Base-by-base conservation (phyloP, 345 rosid genomes). In the Boechera divaricarpa region DNA sequence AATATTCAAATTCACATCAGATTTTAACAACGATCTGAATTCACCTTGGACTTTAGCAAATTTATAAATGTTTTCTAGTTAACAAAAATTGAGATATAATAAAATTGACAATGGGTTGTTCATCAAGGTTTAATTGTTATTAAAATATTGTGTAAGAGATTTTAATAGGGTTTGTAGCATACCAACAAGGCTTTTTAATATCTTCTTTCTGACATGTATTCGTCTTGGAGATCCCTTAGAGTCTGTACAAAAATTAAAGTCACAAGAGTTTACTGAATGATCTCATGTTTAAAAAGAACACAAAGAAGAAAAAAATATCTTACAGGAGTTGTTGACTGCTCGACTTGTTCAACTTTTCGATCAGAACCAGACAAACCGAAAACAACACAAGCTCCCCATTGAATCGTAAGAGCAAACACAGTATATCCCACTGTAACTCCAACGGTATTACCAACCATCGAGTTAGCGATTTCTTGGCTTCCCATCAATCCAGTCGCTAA, bases 381-480 rank as follows among this genome's bases (percentile, higher is more conserved):
- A 36, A 77, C 41, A 70, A 77, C 66, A 77, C 81, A 77, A 71
- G 77, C 67, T 64, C 81, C 77, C 73, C 81, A 77, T 32, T 77
- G 76, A 10, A 77, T 47, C 2, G 81, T 77, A 44, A 77, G 51
- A 54, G 76, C 77, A 65, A 77, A 77, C 38, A 77, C 80, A 10
- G 66, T 44, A 33, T 69, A 77, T 70, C 60, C 66, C 0, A 70
- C 80, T 7, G 76, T 70, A 47, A 72, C 72, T 65, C 73, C 81
- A 55, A 77, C 55, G 5, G 42, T 65, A 49, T 49, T 71, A 57
- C 7, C 72, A 5, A 77, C 81, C 81, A 72, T 77, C 5, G 73
- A 56, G 45, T 72, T 47, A 16, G 81, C 81, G 2, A 38, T 45
- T 16, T 70, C 72, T 0, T 29, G 67, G 62, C 62, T 77, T 21